phyloP scores from a whole-genome alignment of 805 yeast genomes.

The Candida sonorensis region DNA sequence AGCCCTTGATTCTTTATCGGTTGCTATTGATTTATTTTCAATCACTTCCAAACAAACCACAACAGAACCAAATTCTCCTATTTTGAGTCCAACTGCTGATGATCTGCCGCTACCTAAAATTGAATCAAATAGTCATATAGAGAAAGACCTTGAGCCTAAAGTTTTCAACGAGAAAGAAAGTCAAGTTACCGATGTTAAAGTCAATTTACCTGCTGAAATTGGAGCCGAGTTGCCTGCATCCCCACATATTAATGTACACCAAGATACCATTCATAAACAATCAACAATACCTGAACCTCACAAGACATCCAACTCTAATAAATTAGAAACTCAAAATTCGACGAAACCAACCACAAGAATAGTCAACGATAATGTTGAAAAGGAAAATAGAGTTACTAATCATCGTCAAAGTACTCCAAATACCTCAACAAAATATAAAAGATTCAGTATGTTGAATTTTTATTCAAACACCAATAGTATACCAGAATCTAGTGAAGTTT shows the following conservation, averaged over 20 bases:
- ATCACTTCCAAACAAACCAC: slow-evolving; percentile 13
- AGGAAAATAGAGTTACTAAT: slow-evolving; percentile 20
- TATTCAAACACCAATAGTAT: slow-evolving; percentile 14
- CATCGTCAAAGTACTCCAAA: slow-evolving; percentile 4
- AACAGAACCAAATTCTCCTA: slow-evolving; percentile 14
- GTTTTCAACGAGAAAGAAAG: no score
- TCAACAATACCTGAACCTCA: no score
- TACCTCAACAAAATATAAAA: slow-evolving; percentile 19
- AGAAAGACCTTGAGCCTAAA: no score
- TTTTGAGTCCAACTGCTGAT: slow-evolving; percentile 4
- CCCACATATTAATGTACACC: slow-evolving; percentile 2
- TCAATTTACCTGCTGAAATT: slow-evolving; percentile 1
- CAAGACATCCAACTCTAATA: no score
- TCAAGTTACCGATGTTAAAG: neutral
- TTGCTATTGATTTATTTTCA: slow-evolving; percentile 26
- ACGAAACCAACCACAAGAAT: neutral
- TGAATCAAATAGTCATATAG: no score
- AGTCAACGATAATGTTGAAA: slow-evolving; percentile 13
- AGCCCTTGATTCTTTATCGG: slow-evolving; percentile 27
- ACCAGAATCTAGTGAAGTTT: neutral
- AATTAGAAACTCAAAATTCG: neutral
- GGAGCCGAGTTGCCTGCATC: slow-evolving; percentile 1
- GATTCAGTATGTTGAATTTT: slow-evolving; percentile 28
- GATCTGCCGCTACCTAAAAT: no score
- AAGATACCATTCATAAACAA: slow-evolving; percentile 1